Conservation (phyloP, 1,139 yeast species). For the Protomyces gravidus region DNA sequence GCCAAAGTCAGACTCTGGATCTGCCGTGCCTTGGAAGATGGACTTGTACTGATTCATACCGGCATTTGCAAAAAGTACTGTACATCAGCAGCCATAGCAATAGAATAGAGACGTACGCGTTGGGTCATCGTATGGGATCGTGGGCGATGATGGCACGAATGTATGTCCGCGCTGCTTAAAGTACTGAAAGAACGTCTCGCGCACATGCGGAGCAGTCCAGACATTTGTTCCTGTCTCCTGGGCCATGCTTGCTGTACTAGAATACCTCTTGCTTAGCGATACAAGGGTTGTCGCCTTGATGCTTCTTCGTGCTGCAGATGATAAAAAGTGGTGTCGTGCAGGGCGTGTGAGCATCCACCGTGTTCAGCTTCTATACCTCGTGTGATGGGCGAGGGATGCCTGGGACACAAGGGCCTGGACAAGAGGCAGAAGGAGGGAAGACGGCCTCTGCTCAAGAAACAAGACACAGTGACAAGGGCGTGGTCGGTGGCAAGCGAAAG, state of each 20-base stretch:
- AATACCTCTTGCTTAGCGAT: background rate
- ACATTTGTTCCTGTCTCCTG: background rate
- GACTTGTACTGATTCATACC: constrained; percentile 83
- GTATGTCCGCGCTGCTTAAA: constrained; percentile 64
- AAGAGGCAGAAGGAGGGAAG: background rate
- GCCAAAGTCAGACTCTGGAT: constrained; percentile 84
- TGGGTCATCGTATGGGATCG: constrained; percentile 96
- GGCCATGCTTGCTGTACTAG: constrained; percentile 2
- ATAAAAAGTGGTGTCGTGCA: background rate
- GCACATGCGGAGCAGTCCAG: constrained; percentile 48
- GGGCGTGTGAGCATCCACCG: background rate
- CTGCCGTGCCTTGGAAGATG: constrained; percentile 92
- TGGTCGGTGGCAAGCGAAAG: constrained; percentile 8
- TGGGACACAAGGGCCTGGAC: background rate
- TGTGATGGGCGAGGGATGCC: background rate
- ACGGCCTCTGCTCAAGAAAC: no score
- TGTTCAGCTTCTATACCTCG: background rate
- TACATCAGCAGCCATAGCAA: constrained; percentile 50
- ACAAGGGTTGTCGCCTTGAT: background rate
- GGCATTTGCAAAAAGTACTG: constrained; percentile 29
- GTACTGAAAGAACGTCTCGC: constrained; percentile 78
- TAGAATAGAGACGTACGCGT: constrained; percentile 57
- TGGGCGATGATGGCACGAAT: constrained; percentile 87
- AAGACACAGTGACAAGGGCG: background rate
- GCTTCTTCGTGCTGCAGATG: background rate